A percentile compares a stretch with the other conserved stretches of the same genome.
These are phyloP conservation scores for Hygrophoropsis aurantiaca DNA, from an alignment of 768 basidiomycete genomes.

Conservation along the genomic window DNA sequence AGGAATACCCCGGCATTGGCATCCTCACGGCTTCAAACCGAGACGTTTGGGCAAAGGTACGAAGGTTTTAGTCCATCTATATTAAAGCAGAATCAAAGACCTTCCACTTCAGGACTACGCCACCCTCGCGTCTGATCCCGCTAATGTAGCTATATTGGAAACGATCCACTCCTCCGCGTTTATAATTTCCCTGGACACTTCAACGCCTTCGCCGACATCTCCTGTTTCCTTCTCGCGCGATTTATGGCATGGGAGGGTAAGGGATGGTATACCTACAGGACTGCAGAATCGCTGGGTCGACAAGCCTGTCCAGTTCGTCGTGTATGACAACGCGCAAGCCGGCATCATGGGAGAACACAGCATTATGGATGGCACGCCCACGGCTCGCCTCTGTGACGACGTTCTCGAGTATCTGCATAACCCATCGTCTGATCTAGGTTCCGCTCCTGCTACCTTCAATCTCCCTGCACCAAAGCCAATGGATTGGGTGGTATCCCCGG, in stretches of 20 bases:
- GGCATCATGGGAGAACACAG: conserved; percentile 95
- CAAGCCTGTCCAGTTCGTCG: conserved; percentile 85
- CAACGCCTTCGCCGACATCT: conserved; percentile 40
- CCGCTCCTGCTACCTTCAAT: conserved; percentile 20
- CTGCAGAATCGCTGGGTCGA: conserved; percentile 83
- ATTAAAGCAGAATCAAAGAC: conserved; percentile 3
- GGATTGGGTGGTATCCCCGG: conserved; percentile 46
- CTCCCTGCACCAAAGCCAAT: conserved; percentile 45
- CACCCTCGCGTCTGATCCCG: conserved; percentile 53
- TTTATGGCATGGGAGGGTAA: conserved; percentile 78
- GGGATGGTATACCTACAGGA: conserved; percentile 48
- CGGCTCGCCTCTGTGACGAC: conserved; percentile 68
- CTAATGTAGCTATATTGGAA: conserved; percentile 65
- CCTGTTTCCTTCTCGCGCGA: conserved; percentile 63
- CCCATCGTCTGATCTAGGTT: conserved; percentile 64
- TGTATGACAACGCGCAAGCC: conserved; percentile 78
- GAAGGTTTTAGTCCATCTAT: conserved; percentile 4
- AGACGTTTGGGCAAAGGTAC: conserved; percentile 86
- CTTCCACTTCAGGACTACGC: conserved; percentile 54
- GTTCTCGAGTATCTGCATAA: conserved; percentile 60
- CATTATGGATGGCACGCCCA: conserved; percentile 88
- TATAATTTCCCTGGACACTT: conserved; percentile 73
- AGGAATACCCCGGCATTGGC: conserved; percentile 73
- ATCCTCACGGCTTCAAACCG: conserved; percentile 77
- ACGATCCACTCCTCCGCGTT: conserved; percentile 87